These are phyloP conservation scores for Lagenidium giganteum DNA, from an alignment of 352 stramenopile species.

Conservation along the genomic window DNA sequence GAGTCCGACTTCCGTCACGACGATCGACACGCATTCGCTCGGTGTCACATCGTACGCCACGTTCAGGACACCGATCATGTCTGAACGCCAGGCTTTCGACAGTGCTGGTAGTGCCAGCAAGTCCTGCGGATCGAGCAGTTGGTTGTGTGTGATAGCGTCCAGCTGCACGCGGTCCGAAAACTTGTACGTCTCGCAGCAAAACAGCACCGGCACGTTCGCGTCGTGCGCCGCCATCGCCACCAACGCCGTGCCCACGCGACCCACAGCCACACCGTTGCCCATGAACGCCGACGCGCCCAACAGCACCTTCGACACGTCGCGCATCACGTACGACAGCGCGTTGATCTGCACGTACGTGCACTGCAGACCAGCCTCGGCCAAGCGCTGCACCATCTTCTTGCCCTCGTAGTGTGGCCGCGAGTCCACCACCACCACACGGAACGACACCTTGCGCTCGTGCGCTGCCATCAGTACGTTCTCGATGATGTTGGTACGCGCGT, in stretches of 20 bases:
- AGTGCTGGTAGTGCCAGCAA: constrained; percentile 59
- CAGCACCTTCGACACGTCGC: constrained; percentile 95
- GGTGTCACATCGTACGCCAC: constrained; percentile 96
- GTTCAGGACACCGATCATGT: constrained; percentile 80
- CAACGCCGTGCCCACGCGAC: constrained; percentile 88
- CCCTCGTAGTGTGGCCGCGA: constrained; percentile 85
- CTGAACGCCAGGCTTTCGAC: constrained; percentile 66
- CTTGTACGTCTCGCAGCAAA: constrained; percentile 99
- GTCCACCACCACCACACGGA: constrained; percentile 94
- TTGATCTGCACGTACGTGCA: constrained; percentile 95
- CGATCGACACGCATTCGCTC: constrained; percentile 94
- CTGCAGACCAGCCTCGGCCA: constrained; percentile 65
- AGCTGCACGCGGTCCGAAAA: constrained; percentile 95
- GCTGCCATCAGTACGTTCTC: constrained; percentile 75
- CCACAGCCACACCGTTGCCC: constrained; percentile 93
- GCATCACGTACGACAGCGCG: constrained; percentile 95
- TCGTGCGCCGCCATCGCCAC: constrained; percentile 90
- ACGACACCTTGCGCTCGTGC: constrained; percentile 32
- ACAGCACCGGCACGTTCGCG: constrained; percentile 94
- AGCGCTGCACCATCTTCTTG: constrained; percentile 66
- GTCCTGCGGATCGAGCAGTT: constrained; percentile 93
- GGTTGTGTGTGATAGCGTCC: constrained; percentile 97
- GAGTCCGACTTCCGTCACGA: constrained; percentile 98
- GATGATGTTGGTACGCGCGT: constrained; percentile 91
- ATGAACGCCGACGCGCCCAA: constrained; percentile 93